These are phyloP conservation scores for Magnaporthiopsis rhizophila DNA, from an alignment of 2,329 filamentous ascomycete species.

Conservation along the genomic window DNA sequence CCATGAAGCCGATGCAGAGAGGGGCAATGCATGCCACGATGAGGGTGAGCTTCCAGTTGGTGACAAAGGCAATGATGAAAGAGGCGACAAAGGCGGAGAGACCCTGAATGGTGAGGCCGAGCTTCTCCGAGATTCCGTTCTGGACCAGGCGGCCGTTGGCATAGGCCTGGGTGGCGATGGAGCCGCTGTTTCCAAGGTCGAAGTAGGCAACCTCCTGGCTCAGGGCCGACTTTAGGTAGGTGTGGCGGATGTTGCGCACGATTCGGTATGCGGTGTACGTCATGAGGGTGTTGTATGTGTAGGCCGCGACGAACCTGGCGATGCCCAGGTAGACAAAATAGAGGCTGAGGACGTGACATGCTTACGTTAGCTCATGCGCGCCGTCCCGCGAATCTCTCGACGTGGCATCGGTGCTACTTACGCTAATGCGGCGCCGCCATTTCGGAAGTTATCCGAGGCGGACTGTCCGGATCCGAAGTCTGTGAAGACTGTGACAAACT, in stretches of 20 bases:
- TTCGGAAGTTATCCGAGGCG: conserved; percentile 25
- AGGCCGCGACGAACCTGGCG: conserved; percentile 38
- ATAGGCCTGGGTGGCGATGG: conserved; percentile 31
- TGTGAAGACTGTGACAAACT: conserved; percentile 38
- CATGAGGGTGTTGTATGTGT: conserved; percentile 25
- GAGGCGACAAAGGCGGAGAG: conserved; percentile 25
- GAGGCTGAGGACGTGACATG: conserved; percentile 26
- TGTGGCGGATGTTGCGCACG: conserved; percentile 13
- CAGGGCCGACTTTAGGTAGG: conserved; percentile 26
- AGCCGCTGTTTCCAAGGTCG: conserved; percentile 33
- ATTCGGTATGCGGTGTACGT: conserved; percentile 20
- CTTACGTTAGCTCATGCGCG: not conserved
- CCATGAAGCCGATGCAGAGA: conserved; percentile 31
- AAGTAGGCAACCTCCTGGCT: conserved; percentile 49
- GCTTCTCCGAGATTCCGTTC: conserved; percentile 26
- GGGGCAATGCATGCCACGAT: conserved; percentile 38
- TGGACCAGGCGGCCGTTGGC: conserved; percentile 30
- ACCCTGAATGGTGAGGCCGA: conserved; percentile 25
- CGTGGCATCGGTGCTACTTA: not conserved
- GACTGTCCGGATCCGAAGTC: conserved; percentile 27
- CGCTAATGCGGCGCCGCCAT: conserved; percentile 17
- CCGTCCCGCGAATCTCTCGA: not conserved
- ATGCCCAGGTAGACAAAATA: conserved; percentile 50
- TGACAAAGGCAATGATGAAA: conserved; percentile 26
- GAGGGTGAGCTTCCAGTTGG: conserved; percentile 31